Percentiles rank a stretch among this genome's conserved stretches.
Evolutionary conservation across 768 basidiomycete species (phyloP).

Genomic region (Termitomyces sp.): DNA sequence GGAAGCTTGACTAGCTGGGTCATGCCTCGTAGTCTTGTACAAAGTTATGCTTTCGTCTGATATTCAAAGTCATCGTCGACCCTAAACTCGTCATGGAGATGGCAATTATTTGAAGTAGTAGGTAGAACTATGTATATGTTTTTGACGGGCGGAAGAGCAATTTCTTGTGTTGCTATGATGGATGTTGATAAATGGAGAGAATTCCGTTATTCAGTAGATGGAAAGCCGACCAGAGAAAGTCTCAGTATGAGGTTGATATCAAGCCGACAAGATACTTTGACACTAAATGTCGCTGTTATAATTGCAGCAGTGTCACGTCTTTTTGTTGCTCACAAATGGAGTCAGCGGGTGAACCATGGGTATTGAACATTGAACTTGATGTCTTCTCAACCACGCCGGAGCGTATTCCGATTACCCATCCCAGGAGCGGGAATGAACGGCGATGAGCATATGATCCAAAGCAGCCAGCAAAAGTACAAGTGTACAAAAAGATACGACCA

Average conservation of each 20-base stretch:
- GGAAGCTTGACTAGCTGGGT: slow-evolving; percentile 15
- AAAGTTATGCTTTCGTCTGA: not conserved
- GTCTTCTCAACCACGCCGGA: not conserved
- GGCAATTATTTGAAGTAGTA: no score
- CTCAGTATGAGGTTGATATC: not conserved
- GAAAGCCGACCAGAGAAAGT: not conserved
- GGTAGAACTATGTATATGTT: no score
- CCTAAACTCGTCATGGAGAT: not conserved
- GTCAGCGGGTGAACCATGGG: not conserved
- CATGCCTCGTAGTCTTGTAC: not conserved
- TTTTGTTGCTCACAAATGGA: not conserved
- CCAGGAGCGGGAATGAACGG: not conserved
- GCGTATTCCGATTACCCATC: no score
- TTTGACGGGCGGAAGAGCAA: no score
- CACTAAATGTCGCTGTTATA: no score
- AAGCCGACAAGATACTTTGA: not conserved
- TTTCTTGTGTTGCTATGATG: not conserved
- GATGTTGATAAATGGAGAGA: no score
- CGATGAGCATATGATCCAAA: not conserved
- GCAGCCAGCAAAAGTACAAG: not conserved
- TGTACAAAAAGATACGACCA: not conserved
- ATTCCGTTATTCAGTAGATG: not conserved
- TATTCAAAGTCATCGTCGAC: not conserved
- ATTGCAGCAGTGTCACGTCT: no score
- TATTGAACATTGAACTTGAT: not conserved